Percentiles rank a stretch among this genome's conserved stretches.
These are phyloP conservation scores for Rubia yunnanensis DNA, from an alignment of 257 asterid species.

Conservation along the genomic window DNA sequence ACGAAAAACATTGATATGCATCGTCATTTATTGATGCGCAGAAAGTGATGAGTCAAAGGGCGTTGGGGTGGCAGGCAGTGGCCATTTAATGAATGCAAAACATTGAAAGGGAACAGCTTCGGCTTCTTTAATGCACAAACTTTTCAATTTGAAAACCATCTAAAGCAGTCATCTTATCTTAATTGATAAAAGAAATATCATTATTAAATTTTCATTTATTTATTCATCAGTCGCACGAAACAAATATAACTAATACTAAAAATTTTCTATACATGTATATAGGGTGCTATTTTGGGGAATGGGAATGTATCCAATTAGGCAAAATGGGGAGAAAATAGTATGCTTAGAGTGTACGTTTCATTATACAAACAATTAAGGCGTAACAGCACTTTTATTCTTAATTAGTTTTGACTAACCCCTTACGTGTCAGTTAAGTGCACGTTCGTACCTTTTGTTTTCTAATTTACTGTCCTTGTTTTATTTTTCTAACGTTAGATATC, in stretches of 20 bases:
- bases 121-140: background rate
- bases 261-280: too few relatives aligned
- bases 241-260: too few relatives aligned
- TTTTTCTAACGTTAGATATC: too few relatives aligned
- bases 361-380: background rate
- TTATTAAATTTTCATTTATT: too few relatives aligned
- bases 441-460: too few relatives aligned
- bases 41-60: background rate
- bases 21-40: background rate
- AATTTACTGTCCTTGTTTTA: too few relatives aligned
- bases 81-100: constrained; percentile 1
- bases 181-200: too few relatives aligned
- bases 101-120: background rate
- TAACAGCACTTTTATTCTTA: background rate
- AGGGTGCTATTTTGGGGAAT: too few relatives aligned
- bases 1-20: background rate
- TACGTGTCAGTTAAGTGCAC: background rate
- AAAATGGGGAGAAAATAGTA: background rate
- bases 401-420: background rate
- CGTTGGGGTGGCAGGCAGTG: constrained; percentile 3
- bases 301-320: too few relatives aligned
- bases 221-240: too few relatives aligned
- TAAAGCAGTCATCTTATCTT: background rate
- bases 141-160: background rate
- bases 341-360: background rate